These are phyloP conservation scores for Triticum aestivum DNA, from an alignment of 176 grass and related monocot genomes.

Conservation along the genomic window DNA sequence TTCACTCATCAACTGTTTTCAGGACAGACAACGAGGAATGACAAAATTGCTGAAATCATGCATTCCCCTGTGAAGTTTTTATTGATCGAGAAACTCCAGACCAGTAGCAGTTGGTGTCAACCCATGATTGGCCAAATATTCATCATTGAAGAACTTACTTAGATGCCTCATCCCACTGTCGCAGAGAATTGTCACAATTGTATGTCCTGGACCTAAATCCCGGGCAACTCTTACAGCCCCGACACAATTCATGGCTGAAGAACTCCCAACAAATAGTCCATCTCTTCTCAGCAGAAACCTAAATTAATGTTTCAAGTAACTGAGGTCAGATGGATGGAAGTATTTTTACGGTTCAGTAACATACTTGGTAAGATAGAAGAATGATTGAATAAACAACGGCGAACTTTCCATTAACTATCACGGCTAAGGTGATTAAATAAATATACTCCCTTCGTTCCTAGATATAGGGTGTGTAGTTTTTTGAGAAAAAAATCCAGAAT, in stretches of 20 bases:
- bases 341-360: not conserved
- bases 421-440: not conserved
- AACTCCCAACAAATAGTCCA: conserved; percentile 89
- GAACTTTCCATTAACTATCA: not conserved
- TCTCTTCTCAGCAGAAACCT: conserved; percentile 91
- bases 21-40: not conserved
- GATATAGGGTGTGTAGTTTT: no score
- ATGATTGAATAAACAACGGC: not conserved
- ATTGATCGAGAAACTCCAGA: conserved; percentile 67
- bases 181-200: conserved; percentile 87
- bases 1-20: not conserved
- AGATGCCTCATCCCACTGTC: conserved; percentile 95
- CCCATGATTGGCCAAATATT: conserved; percentile 79
- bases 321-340: conserved; percentile 24
- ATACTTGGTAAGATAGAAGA: not conserved
- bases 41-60: not conserved
- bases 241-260: conserved; percentile 97
- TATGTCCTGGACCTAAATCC: conserved; percentile 89
- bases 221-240: conserved; percentile 76
- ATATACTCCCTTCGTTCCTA: not conserved
- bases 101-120: conserved; percentile 54
- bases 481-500: no score
- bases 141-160: conserved; percentile 89
- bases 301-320: conserved; percentile 31
- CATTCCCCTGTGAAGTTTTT: conserved; percentile 1